These are phyloP conservation scores for Alternaria solani DNA, from an alignment of 2,329 filamentous ascomycete genomes.

Conservation along the genomic window DNA sequence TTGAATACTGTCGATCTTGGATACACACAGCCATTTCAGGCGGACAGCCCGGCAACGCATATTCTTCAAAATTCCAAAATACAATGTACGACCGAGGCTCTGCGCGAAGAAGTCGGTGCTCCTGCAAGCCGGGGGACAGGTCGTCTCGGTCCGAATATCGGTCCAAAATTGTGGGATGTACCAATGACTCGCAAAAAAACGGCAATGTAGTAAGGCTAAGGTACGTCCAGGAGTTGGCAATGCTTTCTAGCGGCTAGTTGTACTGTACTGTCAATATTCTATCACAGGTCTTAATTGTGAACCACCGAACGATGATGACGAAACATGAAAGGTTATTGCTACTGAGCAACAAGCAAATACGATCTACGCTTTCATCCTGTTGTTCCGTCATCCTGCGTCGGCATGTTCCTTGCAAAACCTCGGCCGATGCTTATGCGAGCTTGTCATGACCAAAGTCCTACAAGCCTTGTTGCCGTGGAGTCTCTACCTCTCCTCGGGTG, in stretches of 20 bases:
- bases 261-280: not conserved
- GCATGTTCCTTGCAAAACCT: not conserved
- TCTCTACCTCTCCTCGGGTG: constrained; percentile 3
- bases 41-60: not conserved
- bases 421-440: not conserved
- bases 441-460: not conserved
- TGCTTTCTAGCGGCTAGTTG: not conserved
- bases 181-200: not conserved
- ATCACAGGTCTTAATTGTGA: not conserved
- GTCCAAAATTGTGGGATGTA: not conserved
- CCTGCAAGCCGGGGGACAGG: not conserved
- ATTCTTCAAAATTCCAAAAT: not conserved
- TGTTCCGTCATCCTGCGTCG: not conserved
- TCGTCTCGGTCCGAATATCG: not conserved
- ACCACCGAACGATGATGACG: not conserved
- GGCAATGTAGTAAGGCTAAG: not conserved
- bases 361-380: not conserved
- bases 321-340: not conserved
- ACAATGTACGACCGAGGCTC: not conserved
- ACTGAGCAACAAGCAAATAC: not conserved
- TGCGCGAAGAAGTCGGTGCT: not conserved
- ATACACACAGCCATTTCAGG: not conserved
- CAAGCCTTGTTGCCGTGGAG: not conserved
- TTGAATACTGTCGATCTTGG: not conserved
- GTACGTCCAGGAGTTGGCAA: not conserved